Evolutionary conservation across 2,329 filamentous ascomycete genomes (phyloP).

Genomic region (Talaromyces albobiverticillius): DNA sequence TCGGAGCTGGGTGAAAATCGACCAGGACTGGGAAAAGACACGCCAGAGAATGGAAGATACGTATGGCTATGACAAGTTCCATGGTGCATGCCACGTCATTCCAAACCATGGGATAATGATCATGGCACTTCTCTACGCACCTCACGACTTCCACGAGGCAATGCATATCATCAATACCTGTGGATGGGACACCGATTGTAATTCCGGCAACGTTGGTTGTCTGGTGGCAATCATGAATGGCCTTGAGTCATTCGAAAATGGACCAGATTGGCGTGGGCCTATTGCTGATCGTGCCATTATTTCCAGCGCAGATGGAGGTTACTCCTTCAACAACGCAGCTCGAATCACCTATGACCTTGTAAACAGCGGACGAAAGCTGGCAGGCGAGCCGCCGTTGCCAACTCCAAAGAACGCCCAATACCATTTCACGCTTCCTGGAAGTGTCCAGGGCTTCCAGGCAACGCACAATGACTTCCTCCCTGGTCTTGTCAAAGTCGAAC

Average conservation of each 20-base stretch:
- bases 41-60: not conserved
- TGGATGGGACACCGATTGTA: not conserved
- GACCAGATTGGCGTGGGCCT: not conserved
- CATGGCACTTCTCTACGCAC: not conserved
- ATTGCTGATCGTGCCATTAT: not conserved
- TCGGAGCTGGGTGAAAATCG: not conserved
- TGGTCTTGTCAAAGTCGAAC: not conserved
- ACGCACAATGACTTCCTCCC: not conserved
- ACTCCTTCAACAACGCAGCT: not conserved
- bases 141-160: not conserved
- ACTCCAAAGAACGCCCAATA: not conserved
- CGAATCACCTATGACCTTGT: not conserved
- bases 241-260: not conserved
- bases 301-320: not conserved
- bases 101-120: not conserved
- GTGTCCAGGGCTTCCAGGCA: not conserved
- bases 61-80: not conserved
- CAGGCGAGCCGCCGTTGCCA: not conserved
- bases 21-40: not conserved
- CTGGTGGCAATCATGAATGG: not conserved
- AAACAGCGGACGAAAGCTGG: not conserved
- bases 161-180: slow-evolving; percentile 1
- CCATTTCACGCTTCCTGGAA: not conserved
- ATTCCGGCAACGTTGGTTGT: not conserved
- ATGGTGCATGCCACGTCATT: not conserved